A percentile compares a stretch with the other conserved stretches of the same genome.
Conservation (phyloP, 2,329 filamentous ascomycete genomes). For the Hymenotorrendiella dingleyae region DNA sequence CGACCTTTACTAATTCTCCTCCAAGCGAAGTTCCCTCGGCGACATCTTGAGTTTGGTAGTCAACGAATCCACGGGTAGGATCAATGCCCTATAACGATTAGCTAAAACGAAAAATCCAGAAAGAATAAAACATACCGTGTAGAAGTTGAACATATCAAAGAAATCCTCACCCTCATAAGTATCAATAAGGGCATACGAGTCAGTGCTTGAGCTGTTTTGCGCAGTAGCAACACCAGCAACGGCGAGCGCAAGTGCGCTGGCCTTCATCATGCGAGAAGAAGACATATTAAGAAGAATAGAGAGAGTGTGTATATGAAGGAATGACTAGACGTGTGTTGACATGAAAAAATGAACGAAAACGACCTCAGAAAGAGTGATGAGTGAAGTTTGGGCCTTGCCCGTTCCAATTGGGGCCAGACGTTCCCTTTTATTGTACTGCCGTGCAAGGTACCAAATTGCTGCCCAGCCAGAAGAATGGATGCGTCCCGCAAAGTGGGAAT, state of each 20-base stretch:
- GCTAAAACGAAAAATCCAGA: neutral
- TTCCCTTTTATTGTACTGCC: too few relatives aligned
- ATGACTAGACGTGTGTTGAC: constrained; percentile 22
- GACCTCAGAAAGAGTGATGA: constrained; percentile 22
- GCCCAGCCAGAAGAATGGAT: too few relatives aligned
- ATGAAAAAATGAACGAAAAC: constrained; percentile 12
- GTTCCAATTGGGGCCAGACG: neutral
- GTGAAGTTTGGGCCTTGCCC: constrained; percentile 7
- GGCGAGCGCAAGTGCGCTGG: constrained; percentile 17
- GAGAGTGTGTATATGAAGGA: constrained; percentile 13
- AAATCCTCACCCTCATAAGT: constrained; percentile 38
- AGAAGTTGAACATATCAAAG: constrained; percentile 48
- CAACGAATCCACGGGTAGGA: constrained; percentile 61
- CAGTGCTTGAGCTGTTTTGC: constrained; percentile 11
- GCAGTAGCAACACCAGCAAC: constrained; percentile 10
- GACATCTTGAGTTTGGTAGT: constrained; percentile 44
- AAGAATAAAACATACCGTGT: constrained; percentile 29
- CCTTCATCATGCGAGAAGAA: constrained; percentile 14
- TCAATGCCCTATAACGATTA: constrained; percentile 37
- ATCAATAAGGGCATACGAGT: constrained; percentile 10
- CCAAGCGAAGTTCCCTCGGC: constrained; percentile 38
- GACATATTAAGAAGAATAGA: constrained; percentile 13
- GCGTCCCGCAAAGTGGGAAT: too few relatives aligned
- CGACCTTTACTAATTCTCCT: neutral
- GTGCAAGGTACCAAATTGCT: too few relatives aligned